These are phyloP conservation scores for Geotrichum europaeum DNA, from an alignment of 1,139 yeast species.

Conservation along the genomic window DNA sequence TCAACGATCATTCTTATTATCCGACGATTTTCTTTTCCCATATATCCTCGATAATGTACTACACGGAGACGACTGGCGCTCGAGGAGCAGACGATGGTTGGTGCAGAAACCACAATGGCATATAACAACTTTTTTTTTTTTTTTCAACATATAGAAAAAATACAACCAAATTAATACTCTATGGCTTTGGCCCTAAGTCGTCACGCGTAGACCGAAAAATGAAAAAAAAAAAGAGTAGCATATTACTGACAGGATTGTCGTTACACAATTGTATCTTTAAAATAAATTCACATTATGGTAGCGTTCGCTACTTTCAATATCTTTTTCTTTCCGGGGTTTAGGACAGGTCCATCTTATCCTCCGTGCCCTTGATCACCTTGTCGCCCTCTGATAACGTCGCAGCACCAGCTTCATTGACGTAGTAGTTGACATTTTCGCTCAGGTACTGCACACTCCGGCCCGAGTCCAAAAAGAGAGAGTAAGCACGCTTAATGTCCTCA, in stretches of 20 bases:
- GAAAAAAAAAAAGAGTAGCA: neutral
- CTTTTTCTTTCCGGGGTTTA: neutral
- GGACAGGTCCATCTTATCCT: slow-evolving; percentile 12
- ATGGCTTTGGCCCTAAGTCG: neutral
- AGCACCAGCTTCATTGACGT: slow-evolving; percentile 27
- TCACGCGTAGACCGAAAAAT: neutral
- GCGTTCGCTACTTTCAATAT: neutral
- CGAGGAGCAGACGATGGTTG: neutral
- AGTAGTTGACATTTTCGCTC: slow-evolving; percentile 25
- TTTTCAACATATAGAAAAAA: neutral
- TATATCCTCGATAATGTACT: neutral
- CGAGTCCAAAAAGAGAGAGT: slow-evolving; percentile 79
- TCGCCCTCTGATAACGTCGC: slow-evolving; percentile 23
- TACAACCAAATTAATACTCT: neutral
- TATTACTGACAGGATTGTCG: neutral
- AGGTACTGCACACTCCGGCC: slow-evolving; percentile 62
- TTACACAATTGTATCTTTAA: neutral
- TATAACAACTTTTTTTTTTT: neutral
- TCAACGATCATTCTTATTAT: neutral
- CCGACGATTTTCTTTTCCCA: neutral
- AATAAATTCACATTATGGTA: neutral
- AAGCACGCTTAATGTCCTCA: slow-evolving; percentile 81
- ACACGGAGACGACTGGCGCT: neutral
- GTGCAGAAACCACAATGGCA: neutral
- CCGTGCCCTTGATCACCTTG: slow-evolving; percentile 5